Evolutionary conservation across 768 basidiomycete genomes (phyloP).

Genomic region (Boletus coccyginus): DNA sequence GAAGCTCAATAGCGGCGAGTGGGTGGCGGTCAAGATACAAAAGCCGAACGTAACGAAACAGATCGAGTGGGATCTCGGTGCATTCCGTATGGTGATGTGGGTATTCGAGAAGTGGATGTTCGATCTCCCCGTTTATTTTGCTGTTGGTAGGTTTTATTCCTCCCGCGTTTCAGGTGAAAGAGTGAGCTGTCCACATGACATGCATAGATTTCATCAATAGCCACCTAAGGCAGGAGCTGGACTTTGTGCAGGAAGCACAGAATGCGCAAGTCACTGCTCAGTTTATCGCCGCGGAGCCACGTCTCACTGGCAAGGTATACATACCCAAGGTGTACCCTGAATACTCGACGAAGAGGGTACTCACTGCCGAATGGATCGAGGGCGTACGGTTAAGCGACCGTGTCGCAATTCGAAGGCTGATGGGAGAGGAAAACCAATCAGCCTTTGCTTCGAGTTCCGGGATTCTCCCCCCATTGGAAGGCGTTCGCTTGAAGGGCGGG

Average conservation of each 20-base stretch:
- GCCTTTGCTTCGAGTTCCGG: background rate
- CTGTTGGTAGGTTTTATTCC: conserved; percentile 54
- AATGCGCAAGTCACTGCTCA: conserved; percentile 72
- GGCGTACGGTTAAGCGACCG: conserved; percentile 71
- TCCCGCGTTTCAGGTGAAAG: background rate
- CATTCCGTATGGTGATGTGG: conserved; percentile 74
- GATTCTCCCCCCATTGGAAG: conserved; percentile 11
- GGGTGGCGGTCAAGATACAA: conserved; percentile 94
- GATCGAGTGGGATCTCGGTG: conserved; percentile 79
- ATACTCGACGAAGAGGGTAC: conserved; percentile 71
- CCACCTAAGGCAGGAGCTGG: conserved; percentile 80
- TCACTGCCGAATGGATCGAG: conserved; percentile 85
- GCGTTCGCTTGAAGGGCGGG: conserved; percentile 53
- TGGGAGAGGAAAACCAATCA: conserved; percentile 45
- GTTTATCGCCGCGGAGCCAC: conserved; percentile 68
- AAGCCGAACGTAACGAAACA: conserved; percentile 87
- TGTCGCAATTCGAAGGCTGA: conserved; percentile 50
- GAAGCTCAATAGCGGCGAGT: conserved; percentile 46
- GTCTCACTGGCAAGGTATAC: conserved; percentile 66
- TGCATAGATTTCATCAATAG: conserved; percentile 69
- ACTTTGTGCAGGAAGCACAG: conserved; percentile 75
- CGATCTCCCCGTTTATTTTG: conserved; percentile 80
- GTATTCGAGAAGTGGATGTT: conserved; percentile 78
- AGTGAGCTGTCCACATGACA: background rate
- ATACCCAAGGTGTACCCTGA: conserved; percentile 75